A percentile compares a stretch with the other conserved stretches of the same genome.
Evolutionary conservation across 176 grass and related monocot genomes (phyloP).

Genomic region (Tillandsia fasciculata): DNA sequence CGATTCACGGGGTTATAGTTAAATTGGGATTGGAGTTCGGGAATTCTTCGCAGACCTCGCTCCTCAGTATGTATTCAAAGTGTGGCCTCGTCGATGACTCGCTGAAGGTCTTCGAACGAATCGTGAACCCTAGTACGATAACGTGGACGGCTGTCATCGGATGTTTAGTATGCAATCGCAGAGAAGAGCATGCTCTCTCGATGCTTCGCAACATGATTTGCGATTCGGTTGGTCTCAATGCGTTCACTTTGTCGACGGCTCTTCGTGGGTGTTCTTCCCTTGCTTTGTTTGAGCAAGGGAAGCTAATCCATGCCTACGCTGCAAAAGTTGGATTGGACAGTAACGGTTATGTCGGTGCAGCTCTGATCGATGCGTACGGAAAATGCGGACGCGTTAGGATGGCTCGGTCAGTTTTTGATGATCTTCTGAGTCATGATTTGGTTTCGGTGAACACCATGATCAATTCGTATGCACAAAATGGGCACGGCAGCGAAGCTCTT

Average conservation of each 20-base stretch:
- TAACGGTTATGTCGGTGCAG: slow-evolving; percentile 7
- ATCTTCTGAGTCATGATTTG: slow-evolving; percentile 16
- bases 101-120: slow-evolving; percentile 6
- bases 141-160: slow-evolving; percentile 20
- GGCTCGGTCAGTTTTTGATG: slow-evolving; percentile 15
- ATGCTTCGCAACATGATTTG: slow-evolving; percentile 20
- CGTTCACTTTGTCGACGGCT: slow-evolving; percentile 26
- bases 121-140: slow-evolving; percentile 4
- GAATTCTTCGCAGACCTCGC: slow-evolving; percentile 16
- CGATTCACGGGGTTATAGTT: slow-evolving; percentile 12
- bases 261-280: slow-evolving; percentile 16
- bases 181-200: slow-evolving; percentile 18
- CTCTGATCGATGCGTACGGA: slow-evolving; percentile 16
- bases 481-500: slow-evolving; percentile 11
- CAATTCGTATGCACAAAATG: slow-evolving; percentile 26
- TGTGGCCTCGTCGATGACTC: slow-evolving; percentile 15
- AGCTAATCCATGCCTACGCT: slow-evolving; percentile 17
- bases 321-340: slow-evolving; percentile 11
- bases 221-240: slow-evolving; percentile 8
- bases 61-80: slow-evolving; percentile 26
- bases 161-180: slow-evolving; percentile 19
- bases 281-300: slow-evolving; percentile 17
- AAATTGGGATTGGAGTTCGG: slow-evolving; percentile 1
- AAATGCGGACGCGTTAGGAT: slow-evolving; percentile 20
- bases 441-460: slow-evolving; percentile 23